phyloP scores from a whole-genome alignment of 352 stramenopile genomes.

The Globisporangium nunn region DNA sequence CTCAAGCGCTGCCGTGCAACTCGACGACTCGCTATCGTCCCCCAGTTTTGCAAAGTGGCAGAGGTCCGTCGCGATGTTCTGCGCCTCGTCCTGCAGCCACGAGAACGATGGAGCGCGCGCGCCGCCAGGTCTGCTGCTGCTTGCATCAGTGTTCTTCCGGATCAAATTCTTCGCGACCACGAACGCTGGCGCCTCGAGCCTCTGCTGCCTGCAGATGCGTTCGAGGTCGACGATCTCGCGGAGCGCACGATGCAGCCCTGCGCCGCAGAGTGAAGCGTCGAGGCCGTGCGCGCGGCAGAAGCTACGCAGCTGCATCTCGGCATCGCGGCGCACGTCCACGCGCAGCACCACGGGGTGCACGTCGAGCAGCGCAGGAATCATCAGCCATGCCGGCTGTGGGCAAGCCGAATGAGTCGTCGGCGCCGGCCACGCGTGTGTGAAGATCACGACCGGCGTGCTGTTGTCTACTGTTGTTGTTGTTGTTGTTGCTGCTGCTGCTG shows the following conservation, averaged over 20 bases:
- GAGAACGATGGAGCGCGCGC: neutral
- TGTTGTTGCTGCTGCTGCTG: neutral
- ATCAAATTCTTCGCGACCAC: conserved; percentile 32
- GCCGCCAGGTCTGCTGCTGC: neutral
- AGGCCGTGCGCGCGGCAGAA: conserved; percentile 39
- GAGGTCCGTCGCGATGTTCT: conserved; percentile 35
- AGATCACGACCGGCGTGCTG: conserved; percentile 4
- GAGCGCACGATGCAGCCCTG: conserved; percentile 19
- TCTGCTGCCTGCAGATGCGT: conserved; percentile 15
- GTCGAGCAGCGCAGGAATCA: conserved; percentile 41
- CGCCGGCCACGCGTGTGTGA: conserved; percentile 2
- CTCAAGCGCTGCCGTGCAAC: conserved; percentile 17
- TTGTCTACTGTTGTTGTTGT: neutral
- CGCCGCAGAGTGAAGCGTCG: conserved; percentile 12
- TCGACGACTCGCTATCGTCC: neutral
- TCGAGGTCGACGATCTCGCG: conserved; percentile 23
- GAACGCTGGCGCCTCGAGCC: conserved; percentile 22
- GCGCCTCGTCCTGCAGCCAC: conserved; percentile 31
- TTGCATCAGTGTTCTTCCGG: neutral
- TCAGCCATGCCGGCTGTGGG: conserved; percentile 13
- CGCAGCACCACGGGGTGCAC: conserved; percentile 37
- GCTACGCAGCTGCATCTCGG: conserved; percentile 21
- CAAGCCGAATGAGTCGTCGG: neutral
- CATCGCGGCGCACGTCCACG: conserved; percentile 20
- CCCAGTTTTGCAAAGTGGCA: conserved; percentile 23